Base-by-base conservation (phyloP, 73 alveolate genomes). In the Paramecium sonneborni region DNA sequence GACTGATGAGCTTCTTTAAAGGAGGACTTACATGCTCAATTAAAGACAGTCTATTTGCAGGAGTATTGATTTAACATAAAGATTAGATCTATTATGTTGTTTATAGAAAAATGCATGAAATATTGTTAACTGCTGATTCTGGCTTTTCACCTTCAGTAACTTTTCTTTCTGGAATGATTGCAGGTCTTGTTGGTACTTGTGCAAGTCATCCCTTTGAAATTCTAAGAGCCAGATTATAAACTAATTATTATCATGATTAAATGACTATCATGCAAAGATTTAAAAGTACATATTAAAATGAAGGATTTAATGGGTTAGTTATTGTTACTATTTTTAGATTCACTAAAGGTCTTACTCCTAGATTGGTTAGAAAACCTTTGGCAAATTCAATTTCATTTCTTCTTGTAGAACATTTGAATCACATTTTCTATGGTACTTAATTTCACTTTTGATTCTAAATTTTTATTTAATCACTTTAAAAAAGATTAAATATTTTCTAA, bases 141-240 rank as follows among this genome's bases (percentile, higher is more conserved):
- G 41, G 58, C 26, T 76, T 37, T 35, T 58, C 69, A 20, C 85
- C 85, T 14, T 21, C 56, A 14, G 12, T 34, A 3, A 62, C 93
- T 21, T 52, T 86, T 9, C 41, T 38, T 14, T 39, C 79, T 68
- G 93, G 93, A 23, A 58, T 86, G 93, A 38, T 57, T 34, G 93
- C 93, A 37, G 93, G 93, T 20, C 18, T 86, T 1, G 52, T 86
- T 35, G 93, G 88, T 1, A 86, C 93, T 0, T 62, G 86, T 9
- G 55, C 46, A 15, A 62, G 88, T 37, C 93, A 86, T 39, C 93
- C 93, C 23, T 86, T 86, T 62, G 93, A 86, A 62, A 62, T 86
- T 24, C 48, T 86, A 5, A 57, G 93, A 34, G 93, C 93, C 4
- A 86, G 93, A 62, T 57, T 86, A 14, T 86, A 86, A 68, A 86